These are phyloP conservation scores for Hysterangium stoloniferum DNA, from an alignment of 768 basidiomycete genomes.

Conservation along the genomic window DNA sequence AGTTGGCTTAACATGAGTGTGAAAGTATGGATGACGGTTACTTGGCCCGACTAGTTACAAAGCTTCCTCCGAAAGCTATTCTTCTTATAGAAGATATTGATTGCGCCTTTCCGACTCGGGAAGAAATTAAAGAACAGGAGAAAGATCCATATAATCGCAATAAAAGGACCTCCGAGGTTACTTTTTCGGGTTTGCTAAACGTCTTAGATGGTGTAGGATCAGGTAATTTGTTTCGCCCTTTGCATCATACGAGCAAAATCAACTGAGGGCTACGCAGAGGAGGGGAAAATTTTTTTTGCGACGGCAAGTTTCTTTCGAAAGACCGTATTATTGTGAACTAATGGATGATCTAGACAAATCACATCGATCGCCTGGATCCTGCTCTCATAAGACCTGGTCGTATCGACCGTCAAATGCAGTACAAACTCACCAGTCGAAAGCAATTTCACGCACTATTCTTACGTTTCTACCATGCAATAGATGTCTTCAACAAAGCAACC, in stretches of 20 bases:
- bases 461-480: slow-evolving; percentile 43
- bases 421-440: slow-evolving; percentile 37
- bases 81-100: slow-evolving; percentile 55
- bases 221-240: not conserved
- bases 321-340: not conserved
- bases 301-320: slow-evolving; percentile 33
- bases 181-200: slow-evolving; percentile 48
- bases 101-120: slow-evolving; percentile 45
- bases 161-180: slow-evolving; percentile 32
- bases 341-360: slow-evolving; percentile 36
- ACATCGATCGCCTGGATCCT: slow-evolving; percentile 44
- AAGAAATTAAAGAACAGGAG: too few relatives aligned
- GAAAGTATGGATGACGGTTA: slow-evolving; percentile 46
- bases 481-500: not conserved
- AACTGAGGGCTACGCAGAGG: slow-evolving; percentile 26
- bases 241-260: not conserved
- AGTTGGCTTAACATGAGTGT: too few relatives aligned
- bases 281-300: slow-evolving; percentile 54
- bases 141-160: slow-evolving; percentile 7
- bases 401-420: slow-evolving; percentile 46
- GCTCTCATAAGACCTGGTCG: slow-evolving; percentile 52
- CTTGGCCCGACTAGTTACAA: slow-evolving; percentile 37
- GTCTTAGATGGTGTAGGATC: slow-evolving; percentile 23
- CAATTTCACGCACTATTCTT: slow-evolving; percentile 44
- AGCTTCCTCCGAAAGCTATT: slow-evolving; percentile 46